These are phyloP conservation scores for button mushroom (Agaricus bisporus) DNA, from an alignment of 768 basidiomycete species.

Conservation along the genomic window DNA sequence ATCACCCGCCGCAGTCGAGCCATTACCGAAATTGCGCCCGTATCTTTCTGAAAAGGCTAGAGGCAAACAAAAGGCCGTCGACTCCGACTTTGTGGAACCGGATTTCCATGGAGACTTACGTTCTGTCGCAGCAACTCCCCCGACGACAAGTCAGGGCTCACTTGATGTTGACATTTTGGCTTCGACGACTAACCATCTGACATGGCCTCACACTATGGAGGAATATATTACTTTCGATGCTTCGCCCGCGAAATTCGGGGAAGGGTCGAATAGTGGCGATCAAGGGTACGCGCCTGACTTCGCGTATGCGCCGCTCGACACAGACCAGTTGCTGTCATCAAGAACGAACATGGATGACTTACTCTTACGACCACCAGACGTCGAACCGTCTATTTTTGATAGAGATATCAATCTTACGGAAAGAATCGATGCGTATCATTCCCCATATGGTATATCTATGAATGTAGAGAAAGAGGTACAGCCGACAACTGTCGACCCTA, in stretches of 20 bases:
- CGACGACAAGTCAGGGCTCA: neutral
- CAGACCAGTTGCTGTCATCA: neutral
- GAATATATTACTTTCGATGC: neutral
- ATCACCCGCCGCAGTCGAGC: neutral
- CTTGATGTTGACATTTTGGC: neutral
- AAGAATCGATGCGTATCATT: neutral
- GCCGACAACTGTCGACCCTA: neutral
- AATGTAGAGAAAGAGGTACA: neutral
- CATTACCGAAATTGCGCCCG: neutral
- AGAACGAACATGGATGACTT: neutral
- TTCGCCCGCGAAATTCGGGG: neutral
- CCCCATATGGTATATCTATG: neutral
- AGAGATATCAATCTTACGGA: neutral
- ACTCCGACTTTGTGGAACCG: neutral
- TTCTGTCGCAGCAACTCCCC: neutral
- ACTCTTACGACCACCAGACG: neutral
- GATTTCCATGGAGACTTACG: neutral
- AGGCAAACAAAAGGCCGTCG: conserved; percentile 7
- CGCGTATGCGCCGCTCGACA: no score
- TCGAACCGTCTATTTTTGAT: neutral
- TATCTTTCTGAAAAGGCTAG: conserved; percentile 8
- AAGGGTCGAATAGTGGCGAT: neutral
- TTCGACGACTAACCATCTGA: neutral
- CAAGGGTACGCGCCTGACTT: neutral
- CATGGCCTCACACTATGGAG: neutral